phyloP scores from a whole-genome alignment of 306 rosid genomes.

The Oemleria cerasiformis region DNA sequence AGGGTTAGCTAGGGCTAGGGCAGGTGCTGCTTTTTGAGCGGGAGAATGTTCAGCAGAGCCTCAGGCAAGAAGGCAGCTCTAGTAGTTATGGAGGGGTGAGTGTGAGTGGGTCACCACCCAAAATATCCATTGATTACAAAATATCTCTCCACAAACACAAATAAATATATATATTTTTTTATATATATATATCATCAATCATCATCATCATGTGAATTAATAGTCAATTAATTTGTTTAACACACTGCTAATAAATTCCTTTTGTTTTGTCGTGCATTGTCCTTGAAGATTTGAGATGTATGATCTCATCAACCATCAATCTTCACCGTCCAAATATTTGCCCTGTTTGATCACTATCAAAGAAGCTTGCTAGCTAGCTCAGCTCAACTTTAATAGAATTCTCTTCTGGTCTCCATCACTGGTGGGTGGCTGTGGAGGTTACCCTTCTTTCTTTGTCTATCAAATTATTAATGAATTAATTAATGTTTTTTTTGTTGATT shows the following conservation, averaged over 20 bases:
- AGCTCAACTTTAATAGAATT: slow-evolving; percentile 1
- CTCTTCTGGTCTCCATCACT: slow-evolving; percentile 58
- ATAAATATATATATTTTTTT: not conserved
- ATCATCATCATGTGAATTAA: slow-evolving; percentile 24
- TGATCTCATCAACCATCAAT: slow-evolving; percentile 25
- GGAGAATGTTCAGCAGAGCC: slow-evolving; percentile 6
- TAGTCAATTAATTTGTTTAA: slow-evolving; percentile 3
- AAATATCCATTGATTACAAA: slow-evolving; percentile 37
- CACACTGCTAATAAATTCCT: slow-evolving; percentile 9
- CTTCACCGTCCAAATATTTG: slow-evolving; percentile 36
- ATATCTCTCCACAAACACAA: not conserved
- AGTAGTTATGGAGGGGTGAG: not conserved
- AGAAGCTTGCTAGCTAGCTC: not conserved
- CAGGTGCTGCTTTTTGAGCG: not conserved
- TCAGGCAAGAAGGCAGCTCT: not conserved
- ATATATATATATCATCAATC: slow-evolving; percentile 14
- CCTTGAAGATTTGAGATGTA: slow-evolving; percentile 5
- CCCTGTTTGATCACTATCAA: not conserved
- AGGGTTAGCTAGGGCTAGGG: not conserved
- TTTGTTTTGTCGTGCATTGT: slow-evolving; percentile 18
- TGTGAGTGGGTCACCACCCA: slow-evolving; percentile 27
- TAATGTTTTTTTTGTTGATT: not conserved
- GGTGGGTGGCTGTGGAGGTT: slow-evolving; percentile 58
- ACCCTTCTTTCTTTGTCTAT: slow-evolving; percentile 18
- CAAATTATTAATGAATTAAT: not conserved